Evolutionary conservation across 1,284 basidiomycete genomes (phyloP), one percentile per base, ranked within the genome.

Genomic region (Marasmius sp.): DNA sequence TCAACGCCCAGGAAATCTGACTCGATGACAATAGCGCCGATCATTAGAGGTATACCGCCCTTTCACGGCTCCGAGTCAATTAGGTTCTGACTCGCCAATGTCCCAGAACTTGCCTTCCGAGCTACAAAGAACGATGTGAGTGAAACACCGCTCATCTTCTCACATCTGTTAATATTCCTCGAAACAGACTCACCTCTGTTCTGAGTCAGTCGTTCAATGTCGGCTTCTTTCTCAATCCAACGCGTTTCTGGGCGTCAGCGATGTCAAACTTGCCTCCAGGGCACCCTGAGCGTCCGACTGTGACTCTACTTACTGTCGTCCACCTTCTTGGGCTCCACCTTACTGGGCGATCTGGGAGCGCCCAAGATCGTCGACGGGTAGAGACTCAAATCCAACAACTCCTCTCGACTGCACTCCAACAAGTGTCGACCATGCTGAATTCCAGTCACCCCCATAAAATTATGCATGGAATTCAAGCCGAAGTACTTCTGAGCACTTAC

Each of bases 281-380:
- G 4, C 72, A 80, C 61, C 68, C 70, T 43, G 69, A 73, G 6
- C 78, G 82, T 6, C 84, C 85, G 16, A 73, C 80, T 12, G 77
- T 81, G 9, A 80, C 79, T 12, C 77, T 86, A 3, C 66, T 85
- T 22, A 76, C 76, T 59, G 75, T 77, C 12, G 76, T 82, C 12
- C 85, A 81, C 66, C 73, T 86, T 1, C 80, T 83, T 74, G 84
- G 83, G 4, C 75, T 78, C 53, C 79, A 78, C 60, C 77, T 79
- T 6, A 78, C 78, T 6, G 74, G 73, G 48, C 45, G 45, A 14
- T 47, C 45, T 10, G 20, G 45, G 6, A 12, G 12, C 16, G 20
- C 45, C 52, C 27, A 27, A 27, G 27, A 27, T 27, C 27, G 52
- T 2, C 34, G 18, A 6, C 10, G n/a, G 12, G 34, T 37, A 14